Evolutionary conservation across 371 early-diverging fungal genomes (phyloP), one percentile per base, ranked within the genome.

Genomic region (Apophysomyces trapeziformis): DNA sequence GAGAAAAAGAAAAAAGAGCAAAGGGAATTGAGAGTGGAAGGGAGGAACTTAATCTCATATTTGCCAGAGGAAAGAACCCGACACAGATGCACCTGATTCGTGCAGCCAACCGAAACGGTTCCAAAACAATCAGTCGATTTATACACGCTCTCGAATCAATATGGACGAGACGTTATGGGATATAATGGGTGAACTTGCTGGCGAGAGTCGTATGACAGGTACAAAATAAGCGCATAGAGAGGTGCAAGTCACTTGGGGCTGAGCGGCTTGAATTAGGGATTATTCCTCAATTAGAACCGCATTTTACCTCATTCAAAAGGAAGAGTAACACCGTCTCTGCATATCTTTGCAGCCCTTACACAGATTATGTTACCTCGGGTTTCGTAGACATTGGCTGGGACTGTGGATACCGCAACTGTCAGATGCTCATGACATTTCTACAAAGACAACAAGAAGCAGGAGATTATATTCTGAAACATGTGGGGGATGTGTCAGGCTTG

Each of bases 331-430:
- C 78, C 1, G 54, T 67, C 8, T 57, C 70, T 38, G 80, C 77
- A 2, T 74, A 80, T 14, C 63, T 87, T 2, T 80, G 85, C 60
- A 83, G 79, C 63, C 73, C 78, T 0, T 60, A 59, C 7, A 85
- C 85, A 5, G 85, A 79, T 39, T 75, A 83, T 43, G 67, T 83
- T 26, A 70, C 76, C 7, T 75, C 83, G 13, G 84, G 79, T 0
- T 61, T 78, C 8, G 59, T 77, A 18, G 91, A 90, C 64, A 76
- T 84, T n/a, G 87, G 87, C 9, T 93, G 90, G 90, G 90, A 88
- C 0, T 93, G 93, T 63, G 93, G 93, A 3, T 93, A 93, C 66
- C 80, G 92, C 8, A 92, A 92, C 64, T 79, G 85, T 38, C 91
- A 90, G 61, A 91, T 90, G 89, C 66, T 92, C 36, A 71, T 90